phyloP scores from a whole-genome alignment of 2,329 filamentous ascomycete genomes.

The Scytalidium lignicola region DNA sequence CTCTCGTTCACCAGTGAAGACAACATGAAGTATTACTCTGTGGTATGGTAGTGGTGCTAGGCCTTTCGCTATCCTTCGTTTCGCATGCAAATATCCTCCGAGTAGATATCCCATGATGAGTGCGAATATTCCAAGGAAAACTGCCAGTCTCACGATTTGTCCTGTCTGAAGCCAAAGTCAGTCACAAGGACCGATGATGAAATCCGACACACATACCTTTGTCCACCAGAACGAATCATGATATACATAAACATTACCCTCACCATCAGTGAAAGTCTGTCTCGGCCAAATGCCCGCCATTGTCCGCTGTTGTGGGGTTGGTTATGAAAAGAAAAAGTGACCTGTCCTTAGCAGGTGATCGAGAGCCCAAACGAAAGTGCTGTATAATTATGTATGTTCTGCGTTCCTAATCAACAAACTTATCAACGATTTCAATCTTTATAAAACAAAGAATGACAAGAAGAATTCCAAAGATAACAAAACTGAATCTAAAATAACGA shows the following conservation, averaged over 20 bases:
- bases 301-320: too few relatives aligned
- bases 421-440: too few relatives aligned
- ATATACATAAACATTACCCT: conserved; percentile 23
- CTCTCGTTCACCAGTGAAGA: background rate
- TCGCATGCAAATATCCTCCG: conserved; percentile 66
- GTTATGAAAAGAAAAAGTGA: too few relatives aligned
- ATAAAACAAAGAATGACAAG: too few relatives aligned
- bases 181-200: background rate
- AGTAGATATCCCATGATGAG: conserved; percentile 58
- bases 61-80: conserved; percentile 59
- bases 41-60: conserved; percentile 65
- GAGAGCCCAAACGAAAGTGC: too few relatives aligned
- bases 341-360: too few relatives aligned
- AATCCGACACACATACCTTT: conserved; percentile 24
- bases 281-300: too few relatives aligned
- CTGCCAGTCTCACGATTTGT: conserved; percentile 59
- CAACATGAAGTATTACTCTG: conserved; percentile 40
- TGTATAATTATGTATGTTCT: too few relatives aligned
- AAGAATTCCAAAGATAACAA: too few relatives aligned
- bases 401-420: too few relatives aligned
- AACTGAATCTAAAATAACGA: too few relatives aligned
- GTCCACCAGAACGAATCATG: conserved; percentile 34
- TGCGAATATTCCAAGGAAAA: conserved; percentile 58
- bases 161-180: conserved; percentile 26
- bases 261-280: conserved; percentile 2